phyloP scores from a whole-genome alignment of 805 yeast genomes.

The Schwanniomyces vanrijiae region DNA sequence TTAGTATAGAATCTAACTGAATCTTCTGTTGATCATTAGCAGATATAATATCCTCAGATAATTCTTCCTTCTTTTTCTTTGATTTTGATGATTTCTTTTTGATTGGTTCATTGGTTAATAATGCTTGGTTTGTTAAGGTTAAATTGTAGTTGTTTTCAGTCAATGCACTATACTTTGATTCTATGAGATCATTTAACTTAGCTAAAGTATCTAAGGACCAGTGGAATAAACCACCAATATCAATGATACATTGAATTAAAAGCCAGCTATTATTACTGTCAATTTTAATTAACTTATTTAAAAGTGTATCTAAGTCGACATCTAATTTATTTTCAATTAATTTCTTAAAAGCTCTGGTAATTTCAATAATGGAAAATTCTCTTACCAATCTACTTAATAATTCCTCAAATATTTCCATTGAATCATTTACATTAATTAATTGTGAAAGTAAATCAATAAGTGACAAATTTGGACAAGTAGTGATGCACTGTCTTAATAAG shows the following conservation, averaged over 20 bases:
- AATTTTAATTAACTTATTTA: conserved; percentile 30
- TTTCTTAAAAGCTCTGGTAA: conserved; percentile 48
- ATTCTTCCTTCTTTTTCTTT: conserved; percentile 21
- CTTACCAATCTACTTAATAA: conserved; percentile 63
- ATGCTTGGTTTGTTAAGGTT: conserved; percentile 47
- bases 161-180: conserved; percentile 46
- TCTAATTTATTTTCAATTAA: conserved; percentile 24
- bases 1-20: conserved; percentile 35
- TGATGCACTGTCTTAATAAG: conserved; percentile 77
- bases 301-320: conserved; percentile 36
- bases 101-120: conserved; percentile 25
- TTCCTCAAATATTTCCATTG: conserved; percentile 67
- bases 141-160: conserved; percentile 43
- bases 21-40: conserved; percentile 20
- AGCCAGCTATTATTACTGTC: conserved; percentile 57
- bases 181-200: conserved; percentile 45
- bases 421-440: conserved; percentile 49
- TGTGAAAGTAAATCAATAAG: conserved; percentile 63
- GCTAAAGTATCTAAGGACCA: conserved; percentile 55
- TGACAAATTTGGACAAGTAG: conserved; percentile 70
- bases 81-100: conserved; percentile 17
- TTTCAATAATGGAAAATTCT: conserved; percentile 61
- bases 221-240: conserved; percentile 70
- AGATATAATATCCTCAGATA: conserved; percentile 26
- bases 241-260: conserved; percentile 64